These are phyloP conservation scores for Rhizopus sp. DNA, from an alignment of 371 early-diverging fungal species.

Conservation along the genomic window DNA sequence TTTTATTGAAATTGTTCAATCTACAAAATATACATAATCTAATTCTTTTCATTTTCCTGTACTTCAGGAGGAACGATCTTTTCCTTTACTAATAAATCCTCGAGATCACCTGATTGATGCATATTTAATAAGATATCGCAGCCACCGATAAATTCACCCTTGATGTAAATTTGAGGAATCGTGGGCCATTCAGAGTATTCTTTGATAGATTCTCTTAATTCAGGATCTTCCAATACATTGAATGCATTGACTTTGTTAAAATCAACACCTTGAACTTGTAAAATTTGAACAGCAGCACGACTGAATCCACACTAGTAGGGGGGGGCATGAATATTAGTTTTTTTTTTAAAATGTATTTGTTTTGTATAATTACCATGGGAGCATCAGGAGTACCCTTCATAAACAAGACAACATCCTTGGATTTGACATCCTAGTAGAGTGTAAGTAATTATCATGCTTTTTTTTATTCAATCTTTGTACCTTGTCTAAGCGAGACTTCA, in stretches of 20 bases:
- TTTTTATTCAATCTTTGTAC: constrained; percentile 20
- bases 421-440: constrained; percentile 62
- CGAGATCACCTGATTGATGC: constrained; percentile 91
- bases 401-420: constrained; percentile 79
- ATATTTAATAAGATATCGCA: constrained; percentile 93
- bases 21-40: background rate
- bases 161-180: constrained; percentile 97
- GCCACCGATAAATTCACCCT: constrained; percentile 97
- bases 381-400: constrained; percentile 95
- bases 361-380: constrained; percentile 51
- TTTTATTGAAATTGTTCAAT: constrained; percentile 64
- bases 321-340: background rate
- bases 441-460: background rate
- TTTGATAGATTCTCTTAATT: constrained; percentile 91
- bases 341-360: background rate
- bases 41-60: constrained; percentile 25
- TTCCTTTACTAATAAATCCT: constrained; percentile 80
- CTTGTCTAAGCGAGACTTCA: constrained; percentile 68
- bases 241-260: constrained; percentile 70
- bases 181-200: constrained; percentile 98
- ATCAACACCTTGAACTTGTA: constrained; percentile 85
- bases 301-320: constrained; percentile 85
- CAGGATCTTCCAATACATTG: constrained; percentile 89
- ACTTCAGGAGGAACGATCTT: constrained; percentile 61
- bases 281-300: constrained; percentile 87